Percentiles rank a stretch among this genome's conserved stretches.
These are phyloP conservation scores for Kurtzmaniella quercitrusa DNA, from an alignment of 1,139 yeast species.

Conservation along the genomic window DNA sequence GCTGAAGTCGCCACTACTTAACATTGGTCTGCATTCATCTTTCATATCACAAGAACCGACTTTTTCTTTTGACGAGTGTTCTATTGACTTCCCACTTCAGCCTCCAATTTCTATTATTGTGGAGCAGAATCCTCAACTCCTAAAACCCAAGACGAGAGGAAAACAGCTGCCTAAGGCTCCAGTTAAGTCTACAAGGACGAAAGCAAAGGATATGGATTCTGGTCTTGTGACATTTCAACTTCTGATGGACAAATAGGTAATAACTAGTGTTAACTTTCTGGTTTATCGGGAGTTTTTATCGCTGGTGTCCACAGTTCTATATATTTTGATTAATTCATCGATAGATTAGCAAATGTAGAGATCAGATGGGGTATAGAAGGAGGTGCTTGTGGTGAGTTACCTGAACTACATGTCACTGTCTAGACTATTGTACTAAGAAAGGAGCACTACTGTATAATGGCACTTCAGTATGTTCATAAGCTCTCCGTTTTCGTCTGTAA, in stretches of 20 bases:
- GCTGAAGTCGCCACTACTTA: background rate
- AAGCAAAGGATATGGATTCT: conserved; percentile 5
- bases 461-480: too few relatives aligned
- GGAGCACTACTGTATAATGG: too few relatives aligned
- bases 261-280: too few relatives aligned
- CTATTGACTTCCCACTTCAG: conserved; percentile 10
- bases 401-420: too few relatives aligned
- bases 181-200: conserved; percentile 1
- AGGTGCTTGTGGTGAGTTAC: too few relatives aligned
- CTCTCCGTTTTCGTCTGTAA: too few relatives aligned
- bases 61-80: conserved; percentile 14
- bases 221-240: conserved; percentile 6
- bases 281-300: background rate
- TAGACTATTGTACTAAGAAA: too few relatives aligned
- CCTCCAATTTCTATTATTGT: background rate
- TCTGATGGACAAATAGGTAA: background rate
- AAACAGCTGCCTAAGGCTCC: conserved; percentile 2
- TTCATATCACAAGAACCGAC: conserved; percentile 1
- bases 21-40: background rate
- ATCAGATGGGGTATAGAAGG: background rate
- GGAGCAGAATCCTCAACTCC: background rate
- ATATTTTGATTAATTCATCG: background rate
- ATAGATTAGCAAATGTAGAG: background rate
- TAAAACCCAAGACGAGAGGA: background rate
- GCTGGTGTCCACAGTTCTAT: background rate